Conservation (phyloP, 108 stramenopile genomes). For the Pseudonitzschia multiseries region DNA sequence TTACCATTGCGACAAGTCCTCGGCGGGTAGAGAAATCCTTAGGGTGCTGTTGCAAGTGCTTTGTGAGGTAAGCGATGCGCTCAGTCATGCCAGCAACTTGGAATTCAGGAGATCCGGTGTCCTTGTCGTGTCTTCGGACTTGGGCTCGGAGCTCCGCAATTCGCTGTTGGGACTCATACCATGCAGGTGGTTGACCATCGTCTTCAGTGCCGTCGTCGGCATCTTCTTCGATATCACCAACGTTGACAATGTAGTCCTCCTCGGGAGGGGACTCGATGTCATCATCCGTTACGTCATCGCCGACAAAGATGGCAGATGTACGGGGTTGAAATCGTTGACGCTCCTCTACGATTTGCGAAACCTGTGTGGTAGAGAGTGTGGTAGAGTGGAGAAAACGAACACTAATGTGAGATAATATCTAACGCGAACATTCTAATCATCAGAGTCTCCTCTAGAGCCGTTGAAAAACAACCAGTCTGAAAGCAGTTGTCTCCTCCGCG, state of each 20-base stretch:
- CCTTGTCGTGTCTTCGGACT: slow-evolving; percentile 80
- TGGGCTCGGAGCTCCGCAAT: slow-evolving; percentile 61
- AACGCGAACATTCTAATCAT: too few species aligned
- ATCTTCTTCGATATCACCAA: slow-evolving; percentile 57
- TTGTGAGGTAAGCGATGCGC: slow-evolving; percentile 91
- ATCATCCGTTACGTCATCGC: slow-evolving; percentile 22
- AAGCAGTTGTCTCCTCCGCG: too few species aligned
- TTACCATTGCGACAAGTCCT: slow-evolving; percentile 93
- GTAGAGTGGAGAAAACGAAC: too few species aligned
- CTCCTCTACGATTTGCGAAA: slow-evolving; percentile 35
- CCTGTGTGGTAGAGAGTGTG: slow-evolving; percentile 6
- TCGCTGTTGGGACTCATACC: slow-evolving; percentile 47
- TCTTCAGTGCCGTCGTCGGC: slow-evolving; percentile 49
- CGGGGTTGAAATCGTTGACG: slow-evolving; percentile 33
- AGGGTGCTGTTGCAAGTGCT: slow-evolving; percentile 88
- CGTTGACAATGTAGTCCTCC: slow-evolving; percentile 68
- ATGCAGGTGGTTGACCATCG: slow-evolving; percentile 52
- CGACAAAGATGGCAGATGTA: slow-evolving; percentile 26
- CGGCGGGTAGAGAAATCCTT: slow-evolving; percentile 95
- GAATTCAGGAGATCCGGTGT: slow-evolving; percentile 89
- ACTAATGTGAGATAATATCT: too few species aligned
- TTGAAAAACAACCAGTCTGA: too few species aligned
- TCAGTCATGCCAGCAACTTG: slow-evolving; percentile 96
- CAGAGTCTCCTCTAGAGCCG: too few species aligned
- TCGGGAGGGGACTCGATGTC: slow-evolving; percentile 29